Base-by-base conservation (phyloP, 1,284 basidiomycete genomes). In the Apiotrichum veenhuisii region DNA sequence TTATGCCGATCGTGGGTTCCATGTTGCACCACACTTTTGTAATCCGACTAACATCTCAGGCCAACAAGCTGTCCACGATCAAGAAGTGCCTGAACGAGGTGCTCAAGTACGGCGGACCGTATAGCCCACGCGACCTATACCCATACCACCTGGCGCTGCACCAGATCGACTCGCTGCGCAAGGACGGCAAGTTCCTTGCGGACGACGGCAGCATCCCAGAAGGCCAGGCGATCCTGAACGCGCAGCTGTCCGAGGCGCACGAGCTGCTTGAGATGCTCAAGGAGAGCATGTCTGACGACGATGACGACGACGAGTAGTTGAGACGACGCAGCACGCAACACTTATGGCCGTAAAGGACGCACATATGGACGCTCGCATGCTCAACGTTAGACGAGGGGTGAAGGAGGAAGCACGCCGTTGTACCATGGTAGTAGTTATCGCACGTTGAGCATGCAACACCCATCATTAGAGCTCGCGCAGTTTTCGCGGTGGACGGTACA, bases 51-150 rank as follows among this genome's bases (percentile, higher is more conserved):
- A 62, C 51, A 9, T 2, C 15, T n/a, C 63, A 92, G 90, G 90
- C 91, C 10, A 95, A 95, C 80, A 95, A 95, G 71, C 78, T 95
- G 3, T 89, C 89, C 20, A 94, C 91, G 0, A 87, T 93, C 63
- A 95, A 94, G 80, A 97, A 95, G 74, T 97, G 94, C 69, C 81
- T 98, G 58, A 97, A 95, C 71, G 96, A 99, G 77, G 94, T 99
- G 1, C 82, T 89, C 61, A 98, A 98, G 76, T 95, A 95, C 69
- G 95, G 95, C 17, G 95, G 95, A 17, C 89, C 93, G 0, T 97
- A 95, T 75, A 90, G 85, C 62, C 85, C 92, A n/a, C 86, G 93
- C 42, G 95, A 99, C 75, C 81, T 99, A 41, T 98, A 98, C 78
- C 95, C 95, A 25, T 98, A 98, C 79, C 93, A 96, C 78, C 82